Evolutionary conservation across 345 rosid genomes (phyloP), one percentile per base, ranked within the genome.

Genomic region (Heritiera littoralis): DNA sequence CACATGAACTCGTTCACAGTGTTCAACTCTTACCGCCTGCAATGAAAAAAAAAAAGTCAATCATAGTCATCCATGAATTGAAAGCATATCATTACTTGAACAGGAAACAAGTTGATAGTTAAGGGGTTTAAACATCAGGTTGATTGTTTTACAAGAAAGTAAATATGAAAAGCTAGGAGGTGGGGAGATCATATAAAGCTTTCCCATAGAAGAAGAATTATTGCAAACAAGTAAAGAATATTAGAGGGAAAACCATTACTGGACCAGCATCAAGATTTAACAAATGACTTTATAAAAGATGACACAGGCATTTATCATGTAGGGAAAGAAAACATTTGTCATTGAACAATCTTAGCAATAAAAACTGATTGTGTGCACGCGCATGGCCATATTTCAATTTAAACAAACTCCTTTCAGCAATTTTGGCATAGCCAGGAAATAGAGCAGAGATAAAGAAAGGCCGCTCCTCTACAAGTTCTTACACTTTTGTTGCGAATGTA

Each of bases 1-100:
- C 79, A 97, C 93, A 90, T 97, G 99, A 80, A 97, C 99, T 80
- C 99, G 90, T 83, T 97, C 99, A 77, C 99, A 97, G 79, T 97
- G 99, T 80, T 97, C 99, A 83, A 97, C 84, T 88, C 92, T 89
- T 52, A 94, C 86, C 69, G 98, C 94, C 99, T 97, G 91, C 38
- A 83, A 77, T 32, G 65, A 81, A 23, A 52, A 65, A 83, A 35
- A 77, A 83, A 35, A 17, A 77, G 75, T 45, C 75, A 23, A 10
- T 40, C 52, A 65, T 6, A 43, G 72, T 49, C 71, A 49, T 40
- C 56, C 68, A 52, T 41, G 65, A 64, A 69, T 66, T 20, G 13
- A 67, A 30, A 68, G 41, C 66, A 70, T 13, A 17, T 13, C 43
- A 32, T 58, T 41, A 58, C 30, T 41, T 40, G 12, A 61, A 60